A percentile compares a stretch with the other conserved stretches of the same genome.
Conservation (phyloP, 2,329 filamentous ascomycete species). For the Colletotrichum sidae region DNA sequence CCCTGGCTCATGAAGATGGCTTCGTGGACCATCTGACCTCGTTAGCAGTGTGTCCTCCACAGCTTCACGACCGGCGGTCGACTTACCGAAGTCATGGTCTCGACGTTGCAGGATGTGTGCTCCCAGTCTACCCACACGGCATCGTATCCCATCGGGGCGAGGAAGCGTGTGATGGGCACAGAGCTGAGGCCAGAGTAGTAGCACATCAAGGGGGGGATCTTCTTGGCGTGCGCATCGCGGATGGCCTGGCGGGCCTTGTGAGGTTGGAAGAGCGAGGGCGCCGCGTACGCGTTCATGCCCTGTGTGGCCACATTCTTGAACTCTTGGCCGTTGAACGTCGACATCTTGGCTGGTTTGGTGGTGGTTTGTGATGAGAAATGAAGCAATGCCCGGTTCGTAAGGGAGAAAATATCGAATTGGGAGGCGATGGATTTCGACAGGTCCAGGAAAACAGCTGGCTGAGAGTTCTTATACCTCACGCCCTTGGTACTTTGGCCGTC, state of each 20-base stretch:
- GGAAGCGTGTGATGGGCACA: slow-evolving; percentile 52
- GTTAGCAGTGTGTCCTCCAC: slow-evolving; percentile 14
- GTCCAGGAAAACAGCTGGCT: not conserved
- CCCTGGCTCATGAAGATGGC: slow-evolving; percentile 59
- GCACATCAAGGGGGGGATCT: slow-evolving; percentile 56
- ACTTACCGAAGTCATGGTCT: slow-evolving; percentile 57
- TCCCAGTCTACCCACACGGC: slow-evolving; percentile 61
- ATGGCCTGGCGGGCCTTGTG: slow-evolving; percentile 57
- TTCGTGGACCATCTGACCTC: slow-evolving; percentile 55
- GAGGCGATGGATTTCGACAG: not conserved
- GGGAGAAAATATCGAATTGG: not conserved
- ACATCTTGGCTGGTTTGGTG: slow-evolving; percentile 17
- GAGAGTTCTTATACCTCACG: slow-evolving; percentile 10
- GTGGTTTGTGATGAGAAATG: not conserved
- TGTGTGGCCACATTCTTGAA: slow-evolving; percentile 31
- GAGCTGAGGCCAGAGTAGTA: slow-evolving; percentile 56
- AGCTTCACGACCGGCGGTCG: too few relatives aligned
- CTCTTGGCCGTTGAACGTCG: slow-evolving; percentile 28
- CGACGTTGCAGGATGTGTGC: slow-evolving; percentile 56
- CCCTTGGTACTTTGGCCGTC: slow-evolving; percentile 5
- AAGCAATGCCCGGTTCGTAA: too few relatives aligned
- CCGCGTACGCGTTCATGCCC: slow-evolving; percentile 54
- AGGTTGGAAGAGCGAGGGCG: slow-evolving; percentile 59
- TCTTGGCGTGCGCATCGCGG: slow-evolving; percentile 57
- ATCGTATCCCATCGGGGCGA: slow-evolving; percentile 57